Evolutionary conservation across 805 yeast species (phyloP), one percentile per base, ranked within the genome.

Genomic region (Scheffersomyces ergatensis): DNA sequence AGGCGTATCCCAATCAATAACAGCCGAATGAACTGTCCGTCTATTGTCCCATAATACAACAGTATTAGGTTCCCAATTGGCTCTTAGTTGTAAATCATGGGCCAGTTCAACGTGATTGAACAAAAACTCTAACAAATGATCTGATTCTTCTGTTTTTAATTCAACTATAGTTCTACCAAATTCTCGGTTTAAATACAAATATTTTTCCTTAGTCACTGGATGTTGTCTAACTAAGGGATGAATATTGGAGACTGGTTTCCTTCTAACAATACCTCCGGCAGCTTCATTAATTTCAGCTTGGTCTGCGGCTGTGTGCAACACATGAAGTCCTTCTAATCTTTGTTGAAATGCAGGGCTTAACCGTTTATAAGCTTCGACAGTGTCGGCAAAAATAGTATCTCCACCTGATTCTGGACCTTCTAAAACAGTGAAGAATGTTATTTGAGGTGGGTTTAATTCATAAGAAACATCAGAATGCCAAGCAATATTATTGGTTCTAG

Each of bases 401-500:
- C 70, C 70, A 14, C 68, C 68, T 9, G 59, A 45, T 5, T 60
- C 67, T 17, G 70, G 69, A 2, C 67, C 65, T 36, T 64, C 66
- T 25, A 63, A 50, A 4, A 62, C 65, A 3, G 64, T 49, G 45
- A 64, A 63, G 36, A 64, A 60, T 1, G 68, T 63, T 17, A 56
- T 46, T 17, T 66, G 67, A 5, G 65, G 62, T 6, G 65, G 65
- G 38, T 64, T 67, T 40, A 58, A 57, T 44, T 65, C 67, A 46
- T 62, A 64, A 16, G 66, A 58, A 25, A 62, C 58, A 35, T 64
- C 70, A 4, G 67, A 59, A 47, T 64, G 70, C 69, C 68, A 64
- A 21, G 51, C 58, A n/a, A 62, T 59, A 35, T 54, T 55, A 42
- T 58, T 58, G 36, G 57, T 62, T 36, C 63, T 55, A 33, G 54